Conservation (phyloP, 1,139 yeast species). For the Saccharomyces hybrid region DNA sequence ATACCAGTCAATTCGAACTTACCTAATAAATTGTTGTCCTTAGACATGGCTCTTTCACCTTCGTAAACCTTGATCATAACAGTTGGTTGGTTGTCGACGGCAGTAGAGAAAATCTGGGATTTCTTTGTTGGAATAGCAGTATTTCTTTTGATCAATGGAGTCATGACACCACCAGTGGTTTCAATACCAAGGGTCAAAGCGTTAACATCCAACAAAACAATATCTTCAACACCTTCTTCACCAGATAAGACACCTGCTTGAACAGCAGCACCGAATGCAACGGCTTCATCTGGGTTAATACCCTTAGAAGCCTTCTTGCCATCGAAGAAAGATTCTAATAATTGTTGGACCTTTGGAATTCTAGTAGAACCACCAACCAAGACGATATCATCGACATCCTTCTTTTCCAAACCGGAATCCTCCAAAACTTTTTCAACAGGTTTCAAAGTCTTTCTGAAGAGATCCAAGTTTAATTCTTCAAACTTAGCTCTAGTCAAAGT, state of each 20-base stretch:
- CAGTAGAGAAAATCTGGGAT: constrained; percentile 92
- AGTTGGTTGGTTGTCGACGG: constrained; percentile 92
- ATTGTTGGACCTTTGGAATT: constrained; percentile 93
- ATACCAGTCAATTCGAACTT: constrained; percentile 90
- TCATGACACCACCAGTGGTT: constrained; percentile 97
- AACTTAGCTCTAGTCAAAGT: constrained; percentile 87
- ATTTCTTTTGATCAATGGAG: constrained; percentile 91
- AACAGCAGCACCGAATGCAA: constrained; percentile 95
- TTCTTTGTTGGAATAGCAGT: constrained; percentile 93
- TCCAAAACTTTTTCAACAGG: constrained; percentile 90
- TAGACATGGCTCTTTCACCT: constrained; percentile 94
- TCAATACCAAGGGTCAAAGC: constrained; percentile 94
- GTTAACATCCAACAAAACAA: constrained; percentile 79
- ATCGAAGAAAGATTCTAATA: constrained; percentile 68
- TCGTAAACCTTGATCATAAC: constrained; percentile 90
- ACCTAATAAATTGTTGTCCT: constrained; percentile 90
- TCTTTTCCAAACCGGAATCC: constrained; percentile 78
- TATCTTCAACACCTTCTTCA: constrained; percentile 60
- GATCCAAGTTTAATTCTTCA: constrained; percentile 82
- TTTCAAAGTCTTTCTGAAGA: constrained; percentile 82
- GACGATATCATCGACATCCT: constrained; percentile 84
- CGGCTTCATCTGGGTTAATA: constrained; percentile 96
- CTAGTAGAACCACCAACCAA: constrained; percentile 97
- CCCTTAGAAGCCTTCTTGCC: constrained; percentile 94
- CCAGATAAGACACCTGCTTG: constrained; percentile 95